Evolutionary conservation across 1,284 basidiomycete species (phyloP).

Genomic region (Sporisorium scitamineum): DNA sequence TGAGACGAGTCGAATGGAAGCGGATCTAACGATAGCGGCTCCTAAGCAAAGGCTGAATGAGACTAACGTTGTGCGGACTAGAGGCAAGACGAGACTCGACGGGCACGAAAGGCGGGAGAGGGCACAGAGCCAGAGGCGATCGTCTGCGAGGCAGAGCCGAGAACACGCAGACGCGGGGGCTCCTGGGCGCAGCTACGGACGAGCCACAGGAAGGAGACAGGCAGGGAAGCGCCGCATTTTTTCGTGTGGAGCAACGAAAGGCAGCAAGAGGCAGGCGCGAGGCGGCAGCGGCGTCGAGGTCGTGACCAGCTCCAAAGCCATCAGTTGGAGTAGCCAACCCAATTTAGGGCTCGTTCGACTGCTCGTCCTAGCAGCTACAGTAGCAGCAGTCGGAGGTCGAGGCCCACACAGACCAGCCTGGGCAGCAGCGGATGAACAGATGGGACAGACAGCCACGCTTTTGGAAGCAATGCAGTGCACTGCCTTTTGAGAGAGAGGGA

Average conservation of each 20-base stretch:
- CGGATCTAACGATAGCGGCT: not conserved
- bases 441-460: not conserved
- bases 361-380: not conserved
- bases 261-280: slow-evolving; percentile 2
- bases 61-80: not conserved
- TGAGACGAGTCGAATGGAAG: not conserved
- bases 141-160: slow-evolving; percentile 30
- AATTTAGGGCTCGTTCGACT: slow-evolving; percentile 5
- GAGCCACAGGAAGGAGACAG: slow-evolving; percentile 5
- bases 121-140: slow-evolving; percentile 22
- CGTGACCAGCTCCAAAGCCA: not conserved
- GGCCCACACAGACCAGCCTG: not conserved
- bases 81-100: not conserved
- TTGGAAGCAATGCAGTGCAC: not conserved
- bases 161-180: slow-evolving; percentile 3
- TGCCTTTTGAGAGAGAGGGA: not conserved
- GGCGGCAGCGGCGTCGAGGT: slow-evolving; percentile 6
- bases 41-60: not conserved
- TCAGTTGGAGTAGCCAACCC: not conserved
- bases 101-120: slow-evolving; percentile 9
- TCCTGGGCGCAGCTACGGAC: not conserved
- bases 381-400: slow-evolving; percentile 4
- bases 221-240: not conserved
- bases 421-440: not conserved
- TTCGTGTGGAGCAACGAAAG: slow-evolving; percentile 8